Conservation (phyloP, 345 rosid species). For the Murraya paniculata region DNA sequence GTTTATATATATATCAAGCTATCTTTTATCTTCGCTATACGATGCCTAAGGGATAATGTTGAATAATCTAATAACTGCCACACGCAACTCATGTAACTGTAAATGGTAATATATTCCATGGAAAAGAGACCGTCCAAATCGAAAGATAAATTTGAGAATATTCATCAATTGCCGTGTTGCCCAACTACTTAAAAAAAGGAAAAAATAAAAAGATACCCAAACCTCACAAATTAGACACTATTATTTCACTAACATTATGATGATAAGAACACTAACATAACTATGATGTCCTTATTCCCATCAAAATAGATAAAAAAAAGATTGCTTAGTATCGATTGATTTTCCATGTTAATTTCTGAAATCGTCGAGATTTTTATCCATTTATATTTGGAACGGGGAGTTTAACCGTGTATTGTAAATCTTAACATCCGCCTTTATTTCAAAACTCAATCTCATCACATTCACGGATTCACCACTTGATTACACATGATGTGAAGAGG, state of each 20-base stretch:
- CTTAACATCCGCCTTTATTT: background rate
- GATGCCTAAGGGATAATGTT: background rate
- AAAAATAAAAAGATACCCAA: too few relatives aligned
- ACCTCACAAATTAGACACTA: background rate
- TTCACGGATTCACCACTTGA: background rate
- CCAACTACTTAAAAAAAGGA: background rate
- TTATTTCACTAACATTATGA: background rate
- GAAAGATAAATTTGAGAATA: background rate
- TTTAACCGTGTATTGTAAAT: too few relatives aligned
- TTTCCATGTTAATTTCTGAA: too few relatives aligned
- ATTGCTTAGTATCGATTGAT: too few relatives aligned
- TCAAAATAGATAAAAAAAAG: too few relatives aligned
- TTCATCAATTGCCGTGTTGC: background rate
- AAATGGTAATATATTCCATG: background rate
- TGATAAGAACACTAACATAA: too few relatives aligned
- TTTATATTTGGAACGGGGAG: too few relatives aligned
- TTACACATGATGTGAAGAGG: background rate
- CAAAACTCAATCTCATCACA: slow-evolving; percentile 27
- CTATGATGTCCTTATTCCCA: too few relatives aligned
- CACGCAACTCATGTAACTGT: background rate
- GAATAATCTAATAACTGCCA: background rate
- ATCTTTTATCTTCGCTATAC: background rate
- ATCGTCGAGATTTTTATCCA: too few relatives aligned
- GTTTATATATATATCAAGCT: background rate
- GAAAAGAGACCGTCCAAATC: background rate